Conservation (phyloP, 768 basidiomycete genomes). For the Naganishia friedmannii region DNA sequence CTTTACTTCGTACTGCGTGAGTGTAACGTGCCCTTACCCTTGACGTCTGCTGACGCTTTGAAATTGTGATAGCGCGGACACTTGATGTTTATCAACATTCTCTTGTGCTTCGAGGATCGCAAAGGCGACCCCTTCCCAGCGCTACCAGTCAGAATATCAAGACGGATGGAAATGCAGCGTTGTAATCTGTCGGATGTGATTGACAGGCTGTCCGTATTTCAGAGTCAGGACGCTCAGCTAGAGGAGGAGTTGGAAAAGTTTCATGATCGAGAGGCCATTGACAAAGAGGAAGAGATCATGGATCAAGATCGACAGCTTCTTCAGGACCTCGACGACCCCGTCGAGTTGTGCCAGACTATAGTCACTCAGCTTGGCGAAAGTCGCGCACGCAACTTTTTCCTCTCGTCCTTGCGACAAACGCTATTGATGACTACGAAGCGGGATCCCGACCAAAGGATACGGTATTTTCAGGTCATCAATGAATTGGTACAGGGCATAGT, state of each 20-base stretch:
- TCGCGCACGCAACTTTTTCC: slow-evolving; percentile 75
- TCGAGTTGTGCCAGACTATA: slow-evolving; percentile 83
- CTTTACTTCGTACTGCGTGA: slow-evolving; percentile 58
- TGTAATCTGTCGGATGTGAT: slow-evolving; percentile 63
- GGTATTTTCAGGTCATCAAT: slow-evolving; percentile 88
- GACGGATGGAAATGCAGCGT: slow-evolving; percentile 83
- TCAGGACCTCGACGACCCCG: slow-evolving; percentile 70
- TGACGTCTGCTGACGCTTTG: slow-evolving; percentile 22
- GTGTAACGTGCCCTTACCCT: slow-evolving; percentile 29
- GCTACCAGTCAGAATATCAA: slow-evolving; percentile 78
- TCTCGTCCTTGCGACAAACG: slow-evolving; percentile 84
- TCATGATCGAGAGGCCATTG: slow-evolving; percentile 13
- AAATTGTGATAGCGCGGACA: slow-evolving; percentile 64
- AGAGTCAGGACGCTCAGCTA: slow-evolving; percentile 2
- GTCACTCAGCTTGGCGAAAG: slow-evolving; percentile 72
- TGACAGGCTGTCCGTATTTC: neutral
- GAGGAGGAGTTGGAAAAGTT: slow-evolving; percentile 24
- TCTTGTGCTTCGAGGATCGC: slow-evolving; percentile 56
- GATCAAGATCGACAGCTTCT: slow-evolving; percentile 66
- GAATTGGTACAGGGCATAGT: slow-evolving; percentile 85
- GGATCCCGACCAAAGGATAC: slow-evolving; percentile 75
- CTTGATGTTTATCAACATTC: slow-evolving; percentile 67
- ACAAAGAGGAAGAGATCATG: slow-evolving; percentile 69
- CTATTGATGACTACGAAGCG: slow-evolving; percentile 77
- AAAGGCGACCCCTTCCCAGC: slow-evolving; percentile 25